phyloP scores from a whole-genome alignment of 2,329 filamentous ascomycete genomes.

The Meredithiella fracta region DNA sequence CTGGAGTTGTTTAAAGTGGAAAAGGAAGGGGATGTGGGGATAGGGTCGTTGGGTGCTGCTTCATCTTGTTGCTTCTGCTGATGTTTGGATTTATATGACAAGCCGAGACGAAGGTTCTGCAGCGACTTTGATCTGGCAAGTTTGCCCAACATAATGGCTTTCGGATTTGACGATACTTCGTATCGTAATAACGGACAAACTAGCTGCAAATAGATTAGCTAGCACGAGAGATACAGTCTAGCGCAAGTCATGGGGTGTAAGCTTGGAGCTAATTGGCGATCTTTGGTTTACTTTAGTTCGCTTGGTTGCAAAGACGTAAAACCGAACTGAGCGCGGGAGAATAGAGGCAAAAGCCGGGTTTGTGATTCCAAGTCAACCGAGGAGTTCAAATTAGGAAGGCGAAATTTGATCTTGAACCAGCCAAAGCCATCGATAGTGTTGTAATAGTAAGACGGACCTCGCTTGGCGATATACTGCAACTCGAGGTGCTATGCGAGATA shows the following conservation, averaged over 20 bases:
- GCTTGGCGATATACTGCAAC: neutral
- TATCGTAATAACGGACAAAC: neutral
- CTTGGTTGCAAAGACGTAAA: neutral
- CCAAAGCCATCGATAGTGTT: neutral
- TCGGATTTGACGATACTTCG: neutral
- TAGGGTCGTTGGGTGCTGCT: neutral
- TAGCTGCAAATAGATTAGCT: too few species aligned
- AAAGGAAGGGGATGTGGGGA: neutral
- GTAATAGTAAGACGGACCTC: neutral
- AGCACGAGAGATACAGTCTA: neutral
- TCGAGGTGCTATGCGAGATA: neutral
- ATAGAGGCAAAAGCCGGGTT: neutral
- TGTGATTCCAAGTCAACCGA: neutral
- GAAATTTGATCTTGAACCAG: neutral
- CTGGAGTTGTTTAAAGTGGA: neutral
- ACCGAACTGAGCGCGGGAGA: neutral
- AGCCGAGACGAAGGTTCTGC: conserved; percentile 9
- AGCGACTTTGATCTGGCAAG: conserved; percentile 11
- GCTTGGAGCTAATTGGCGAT: neutral
- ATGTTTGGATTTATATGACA: neutral
- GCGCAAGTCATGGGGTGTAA: neutral
- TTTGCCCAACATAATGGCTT: conserved; percentile 11
- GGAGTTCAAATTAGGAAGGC: neutral
- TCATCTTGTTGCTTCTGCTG: neutral
- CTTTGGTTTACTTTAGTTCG: neutral